Evolutionary conservation across 257 asterid species (phyloP).

Genomic region (Coffea canephora): DNA sequence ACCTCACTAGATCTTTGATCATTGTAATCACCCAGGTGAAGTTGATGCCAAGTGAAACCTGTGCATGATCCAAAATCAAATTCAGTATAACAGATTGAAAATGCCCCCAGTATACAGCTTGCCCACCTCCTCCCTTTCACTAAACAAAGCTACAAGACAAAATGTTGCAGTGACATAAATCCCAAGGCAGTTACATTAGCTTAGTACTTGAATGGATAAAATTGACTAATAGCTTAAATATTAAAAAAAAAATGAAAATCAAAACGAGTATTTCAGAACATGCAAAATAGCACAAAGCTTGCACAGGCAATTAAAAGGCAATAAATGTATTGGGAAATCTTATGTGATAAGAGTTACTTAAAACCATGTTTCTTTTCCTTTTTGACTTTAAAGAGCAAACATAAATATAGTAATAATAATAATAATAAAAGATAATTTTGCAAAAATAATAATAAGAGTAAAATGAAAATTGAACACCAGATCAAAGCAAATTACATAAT

Average conservation of each 20-base stretch:
- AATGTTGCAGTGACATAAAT: background rate
- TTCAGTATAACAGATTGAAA: background rate
- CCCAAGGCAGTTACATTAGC: background rate
- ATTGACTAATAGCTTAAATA: background rate
- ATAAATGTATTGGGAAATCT: background rate
- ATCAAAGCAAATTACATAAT: background rate
- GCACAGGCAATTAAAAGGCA: background rate
- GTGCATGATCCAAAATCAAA: constrained; percentile 22
- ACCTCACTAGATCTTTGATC: constrained; percentile 34
- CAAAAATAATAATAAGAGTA: background rate
- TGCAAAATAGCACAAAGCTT: background rate
- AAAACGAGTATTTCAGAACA: background rate
- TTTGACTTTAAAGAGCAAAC: background rate
- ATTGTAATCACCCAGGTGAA: constrained; percentile 35
- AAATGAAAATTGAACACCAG: background rate
- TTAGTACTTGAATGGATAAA: background rate
- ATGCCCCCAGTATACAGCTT: background rate
- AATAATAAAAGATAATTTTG: too few species aligned
- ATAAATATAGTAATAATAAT: background rate
- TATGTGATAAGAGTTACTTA: background rate
- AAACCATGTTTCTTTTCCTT: background rate
- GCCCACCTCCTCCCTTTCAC: background rate
- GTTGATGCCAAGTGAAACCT: constrained; percentile 50
- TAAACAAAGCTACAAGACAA: background rate
- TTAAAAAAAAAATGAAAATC: background rate